phyloP scores from a whole-genome alignment of 345 rosid genomes.

The Salix arbutifolia region DNA sequence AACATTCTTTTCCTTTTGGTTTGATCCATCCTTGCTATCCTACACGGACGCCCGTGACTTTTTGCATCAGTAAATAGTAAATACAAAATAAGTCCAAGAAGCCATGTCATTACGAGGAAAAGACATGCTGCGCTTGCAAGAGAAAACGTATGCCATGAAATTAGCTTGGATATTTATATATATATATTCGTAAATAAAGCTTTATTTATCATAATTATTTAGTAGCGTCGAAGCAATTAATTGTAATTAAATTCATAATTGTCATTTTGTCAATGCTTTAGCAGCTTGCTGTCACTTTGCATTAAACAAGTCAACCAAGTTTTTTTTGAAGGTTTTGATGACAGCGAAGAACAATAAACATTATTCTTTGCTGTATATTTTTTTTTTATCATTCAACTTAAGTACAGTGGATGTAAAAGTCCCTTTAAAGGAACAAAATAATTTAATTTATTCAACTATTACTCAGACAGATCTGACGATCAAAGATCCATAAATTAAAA shows the following conservation, averaged over 20 bases:
- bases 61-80: no score
- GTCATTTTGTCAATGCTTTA: background rate
- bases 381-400: background rate
- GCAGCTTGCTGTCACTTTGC: background rate
- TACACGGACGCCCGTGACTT: no score
- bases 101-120: background rate
- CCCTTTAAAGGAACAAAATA: background rate
- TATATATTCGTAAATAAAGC: no score
- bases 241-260: no score
- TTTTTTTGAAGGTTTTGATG: background rate
- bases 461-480: background rate
- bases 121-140: background rate
- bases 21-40: no score
- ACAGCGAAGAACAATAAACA: background rate
- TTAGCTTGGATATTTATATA: no score
- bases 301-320: background rate
- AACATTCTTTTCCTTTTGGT: no score
- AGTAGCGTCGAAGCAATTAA: background rate
- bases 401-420: background rate
- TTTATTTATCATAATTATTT: background rate
- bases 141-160: no score
- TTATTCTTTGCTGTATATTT: background rate
- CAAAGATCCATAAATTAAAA: background rate
- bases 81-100: no score
- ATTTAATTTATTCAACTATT: background rate